These are phyloP conservation scores for Didymella lethalis DNA, from an alignment of 2,329 filamentous ascomycete species.

Conservation along the genomic window DNA sequence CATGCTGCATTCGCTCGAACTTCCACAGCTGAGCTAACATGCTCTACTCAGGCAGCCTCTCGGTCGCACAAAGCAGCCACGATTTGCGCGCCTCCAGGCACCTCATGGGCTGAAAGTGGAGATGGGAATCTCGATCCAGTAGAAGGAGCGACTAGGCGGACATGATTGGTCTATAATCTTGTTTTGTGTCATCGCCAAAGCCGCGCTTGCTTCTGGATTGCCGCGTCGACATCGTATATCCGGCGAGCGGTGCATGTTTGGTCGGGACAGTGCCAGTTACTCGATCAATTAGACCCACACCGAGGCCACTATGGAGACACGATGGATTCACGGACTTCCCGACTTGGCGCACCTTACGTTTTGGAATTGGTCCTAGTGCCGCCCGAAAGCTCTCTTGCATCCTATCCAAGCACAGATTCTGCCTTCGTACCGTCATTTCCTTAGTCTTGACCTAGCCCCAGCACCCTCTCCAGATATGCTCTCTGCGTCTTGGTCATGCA, in stretches of 20 bases:
- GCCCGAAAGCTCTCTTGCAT: background rate
- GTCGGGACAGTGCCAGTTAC: background rate
- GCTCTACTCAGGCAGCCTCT: background rate
- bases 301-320: background rate
- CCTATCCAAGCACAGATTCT: background rate
- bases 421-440: background rate
- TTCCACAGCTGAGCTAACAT: background rate
- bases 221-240: background rate
- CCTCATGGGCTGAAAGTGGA: background rate
- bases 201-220: background rate
- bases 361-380: background rate
- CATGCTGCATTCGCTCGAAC: background rate
- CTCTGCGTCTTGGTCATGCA: constrained; percentile 5
- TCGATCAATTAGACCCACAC: background rate
- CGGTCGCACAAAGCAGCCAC: background rate
- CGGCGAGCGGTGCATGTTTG: background rate
- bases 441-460: background rate
- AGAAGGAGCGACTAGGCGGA: background rate
- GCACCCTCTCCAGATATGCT: constrained; percentile 1
- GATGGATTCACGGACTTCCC: background rate
- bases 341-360: background rate
- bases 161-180: background rate
- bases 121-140: background rate
- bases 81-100: background rate
- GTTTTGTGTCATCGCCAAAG: background rate